Conservation (phyloP, 192 early-diverging fungal genomes). For the Paraglomus brasilianum region DNA sequence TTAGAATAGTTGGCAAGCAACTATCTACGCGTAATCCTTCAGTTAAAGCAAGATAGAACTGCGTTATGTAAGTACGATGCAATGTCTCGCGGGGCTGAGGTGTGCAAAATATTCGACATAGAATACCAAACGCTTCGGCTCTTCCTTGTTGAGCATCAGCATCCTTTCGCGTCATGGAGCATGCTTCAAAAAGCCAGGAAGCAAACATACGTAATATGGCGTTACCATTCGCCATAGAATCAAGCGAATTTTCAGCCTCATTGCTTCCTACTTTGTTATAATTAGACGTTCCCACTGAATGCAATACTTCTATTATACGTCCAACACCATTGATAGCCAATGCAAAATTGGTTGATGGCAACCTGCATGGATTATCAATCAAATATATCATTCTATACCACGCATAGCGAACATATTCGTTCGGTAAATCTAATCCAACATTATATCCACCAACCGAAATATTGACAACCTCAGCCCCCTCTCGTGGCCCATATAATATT, state of each 20-base stretch:
- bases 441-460: conserved; percentile 53
- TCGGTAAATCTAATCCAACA: conserved; percentile 60
- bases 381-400: conserved; percentile 72
- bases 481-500: conserved; percentile 63
- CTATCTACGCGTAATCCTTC: conserved; percentile 61
- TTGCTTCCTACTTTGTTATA: not conserved
- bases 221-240: conserved; percentile 63
- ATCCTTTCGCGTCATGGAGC: conserved; percentile 38
- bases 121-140: conserved; percentile 66
- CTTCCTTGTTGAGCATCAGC: conserved; percentile 47
- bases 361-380: conserved; percentile 49
- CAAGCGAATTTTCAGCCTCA: conserved; percentile 4
- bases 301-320: conserved; percentile 54
- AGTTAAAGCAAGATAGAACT: conserved; percentile 66
- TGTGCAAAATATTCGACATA: conserved; percentile 75
- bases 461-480: conserved; percentile 60
- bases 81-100: conserved; percentile 61
- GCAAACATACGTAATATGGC: conserved; percentile 84
- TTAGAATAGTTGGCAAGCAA: conserved; percentile 67
- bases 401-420: conserved; percentile 66
- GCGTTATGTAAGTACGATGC: conserved; percentile 63
- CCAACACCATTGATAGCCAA: conserved; percentile 57
- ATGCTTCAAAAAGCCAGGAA: conserved; percentile 73
- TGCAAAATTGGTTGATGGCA: conserved; percentile 51
- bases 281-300: conserved; percentile 32